phyloP scores from a whole-genome alignment of 352 stramenopile genomes.

The Blastocystis sp. region DNA sequence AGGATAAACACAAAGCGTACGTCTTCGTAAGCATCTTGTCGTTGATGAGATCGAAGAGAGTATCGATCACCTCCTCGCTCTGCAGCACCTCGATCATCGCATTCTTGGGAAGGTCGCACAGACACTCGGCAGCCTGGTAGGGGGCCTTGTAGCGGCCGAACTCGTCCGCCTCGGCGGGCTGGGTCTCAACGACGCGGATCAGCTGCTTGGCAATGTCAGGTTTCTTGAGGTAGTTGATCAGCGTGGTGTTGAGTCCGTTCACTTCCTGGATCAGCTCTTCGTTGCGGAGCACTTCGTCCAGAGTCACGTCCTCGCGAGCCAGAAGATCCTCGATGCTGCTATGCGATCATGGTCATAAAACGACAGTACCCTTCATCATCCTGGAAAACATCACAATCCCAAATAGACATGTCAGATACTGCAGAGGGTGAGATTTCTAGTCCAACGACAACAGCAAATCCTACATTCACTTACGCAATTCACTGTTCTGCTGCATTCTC shows the following conservation, averaged over 20 bases:
- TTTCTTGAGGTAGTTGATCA: constrained; percentile 63
- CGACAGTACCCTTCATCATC: constrained; percentile 36
- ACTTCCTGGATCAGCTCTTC: constrained; percentile 65
- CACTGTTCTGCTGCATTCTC: neutral
- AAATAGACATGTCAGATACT: constrained; percentile 59
- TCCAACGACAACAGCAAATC: neutral
- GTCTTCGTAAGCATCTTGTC: constrained; percentile 34
- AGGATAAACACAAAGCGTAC: neutral
- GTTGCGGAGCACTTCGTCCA: constrained; percentile 35
- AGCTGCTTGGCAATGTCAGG: constrained; percentile 36
- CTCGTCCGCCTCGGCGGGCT: constrained; percentile 14
- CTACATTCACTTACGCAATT: neutral
- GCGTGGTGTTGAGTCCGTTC: constrained; percentile 24
- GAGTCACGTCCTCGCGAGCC: constrained; percentile 24
- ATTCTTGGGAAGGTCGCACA: constrained; percentile 17
- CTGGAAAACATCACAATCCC: constrained; percentile 61
- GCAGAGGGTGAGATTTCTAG: neutral
- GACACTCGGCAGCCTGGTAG: constrained; percentile 60
- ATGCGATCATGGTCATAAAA: neutral
- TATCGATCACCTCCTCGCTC: constrained; percentile 18
- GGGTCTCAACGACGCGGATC: constrained; percentile 8
- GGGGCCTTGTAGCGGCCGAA: constrained; percentile 58
- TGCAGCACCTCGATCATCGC: constrained; percentile 5
- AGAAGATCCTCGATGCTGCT: constrained; percentile 55
- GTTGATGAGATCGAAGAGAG: constrained; percentile 33